phyloP scores from a whole-genome alignment of 306 rosid species.

The Echinosophora koreensis region DNA sequence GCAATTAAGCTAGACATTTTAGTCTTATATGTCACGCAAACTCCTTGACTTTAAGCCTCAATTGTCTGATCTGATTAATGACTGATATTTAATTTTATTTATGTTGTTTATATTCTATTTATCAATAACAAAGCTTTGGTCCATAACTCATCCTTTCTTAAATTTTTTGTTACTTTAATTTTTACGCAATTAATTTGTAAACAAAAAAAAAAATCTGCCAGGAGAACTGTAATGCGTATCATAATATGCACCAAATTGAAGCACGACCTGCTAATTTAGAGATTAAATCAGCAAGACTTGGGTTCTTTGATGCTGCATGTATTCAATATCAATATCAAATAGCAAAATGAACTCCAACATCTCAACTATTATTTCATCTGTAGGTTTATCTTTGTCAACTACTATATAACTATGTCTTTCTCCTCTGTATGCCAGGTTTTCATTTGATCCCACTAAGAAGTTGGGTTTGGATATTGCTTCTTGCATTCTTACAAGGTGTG shows the following conservation, averaged over 20 bases:
- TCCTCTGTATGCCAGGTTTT: conserved; percentile 67
- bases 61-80: background rate
- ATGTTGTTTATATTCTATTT: conserved; percentile 6
- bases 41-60: conserved; percentile 6
- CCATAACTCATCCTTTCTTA: background rate
- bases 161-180: conserved; percentile 8
- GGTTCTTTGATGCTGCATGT: background rate
- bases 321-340: conserved; percentile 36
- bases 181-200: background rate
- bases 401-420: conserved; percentile 37
- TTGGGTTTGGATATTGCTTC: conserved; percentile 90
- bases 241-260: conserved; percentile 15
- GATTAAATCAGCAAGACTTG: conserved; percentile 13
- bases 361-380: conserved; percentile 30
- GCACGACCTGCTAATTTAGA: conserved; percentile 18
- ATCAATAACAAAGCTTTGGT: conserved; percentile 17
- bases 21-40: conserved; percentile 1
- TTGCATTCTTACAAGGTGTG: conserved; percentile 83
- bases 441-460: conserved; percentile 76
- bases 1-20: background rate
- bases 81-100: conserved; percentile 1
- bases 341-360: conserved; percentile 19
- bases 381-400: conserved; percentile 7
- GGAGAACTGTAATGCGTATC: conserved; percentile 34
- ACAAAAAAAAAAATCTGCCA: background rate